Percentiles rank a stretch among this genome's conserved stretches.
Conservation (phyloP, 192 early-diverging fungal species). For the Coemansia sp. region DNA sequence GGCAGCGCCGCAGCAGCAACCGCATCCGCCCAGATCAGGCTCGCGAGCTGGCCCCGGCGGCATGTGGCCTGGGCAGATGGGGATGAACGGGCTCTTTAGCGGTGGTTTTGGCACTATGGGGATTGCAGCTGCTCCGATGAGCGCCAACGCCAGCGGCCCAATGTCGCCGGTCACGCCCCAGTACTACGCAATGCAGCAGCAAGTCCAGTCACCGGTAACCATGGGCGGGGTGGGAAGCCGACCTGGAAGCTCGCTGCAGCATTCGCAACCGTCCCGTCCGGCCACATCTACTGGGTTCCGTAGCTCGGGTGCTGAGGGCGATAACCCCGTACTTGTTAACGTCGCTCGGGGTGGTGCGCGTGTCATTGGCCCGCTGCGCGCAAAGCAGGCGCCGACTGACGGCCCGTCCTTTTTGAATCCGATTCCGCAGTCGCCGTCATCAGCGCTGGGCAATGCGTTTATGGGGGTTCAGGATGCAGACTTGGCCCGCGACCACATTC, state of each 20-base stretch:
- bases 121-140: slow-evolving; percentile 4
- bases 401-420: slow-evolving; percentile 43
- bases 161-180: slow-evolving; percentile 31
- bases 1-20: slow-evolving; percentile 10
- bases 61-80: slow-evolving; percentile 32
- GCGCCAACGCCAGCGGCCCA: slow-evolving; percentile 1
- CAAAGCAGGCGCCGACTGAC: slow-evolving; percentile 17
- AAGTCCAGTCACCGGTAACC: slow-evolving; percentile 21
- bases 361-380: slow-evolving; percentile 49
- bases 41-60: slow-evolving; percentile 36
- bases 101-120: slow-evolving; percentile 50
- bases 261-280: slow-evolving; percentile 27
- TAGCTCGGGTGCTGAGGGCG: slow-evolving; percentile 12
- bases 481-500: slow-evolving; percentile 20
- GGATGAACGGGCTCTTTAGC: slow-evolving; percentile 36
- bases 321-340: slow-evolving; percentile 37
- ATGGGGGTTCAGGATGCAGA: not conserved
- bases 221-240: slow-evolving; percentile 19
- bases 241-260: slow-evolving; percentile 46
- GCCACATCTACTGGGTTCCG: slow-evolving; percentile 41
- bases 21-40: slow-evolving; percentile 20
- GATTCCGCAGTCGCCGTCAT: slow-evolving; percentile 51
- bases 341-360: slow-evolving; percentile 50
- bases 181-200: slow-evolving; percentile 15
- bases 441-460: slow-evolving; percentile 29